Base-by-base conservation (phyloP, 78 protist species). In the Cavenderia fasciculata region DNA sequence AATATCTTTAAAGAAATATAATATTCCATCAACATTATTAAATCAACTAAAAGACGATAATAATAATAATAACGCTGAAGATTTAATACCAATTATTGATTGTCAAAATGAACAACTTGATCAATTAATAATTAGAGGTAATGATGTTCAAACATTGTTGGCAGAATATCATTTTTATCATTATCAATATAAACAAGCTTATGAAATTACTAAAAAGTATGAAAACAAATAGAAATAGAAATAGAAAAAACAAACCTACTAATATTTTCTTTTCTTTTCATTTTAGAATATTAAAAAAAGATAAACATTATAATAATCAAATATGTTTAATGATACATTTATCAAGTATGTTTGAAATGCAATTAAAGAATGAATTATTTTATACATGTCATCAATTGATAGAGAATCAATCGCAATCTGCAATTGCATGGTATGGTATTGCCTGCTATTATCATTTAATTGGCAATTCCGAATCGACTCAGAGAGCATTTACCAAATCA, bases 351-450 rank as follows among this genome's bases (percentile, higher is more conserved):
- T 74, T 56, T 56, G 93, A 87, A 36, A 27, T 87, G 21, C 63
- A 52, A n/a, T 31, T 69, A 59, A 87, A 62, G 36, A 87, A 87
- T 38, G 93, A 87, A 63, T 54, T 87, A 25, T 63, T 65, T 38
- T 87, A 61, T 51, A 40, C 49, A 7, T 71, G 87, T 25, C 72
- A 74, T 46, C 85, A 87, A 51, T 61, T 87, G 21, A 49, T 76
- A 7, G 93, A 87, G 12, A 76, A 33, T 33, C 70, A 46, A 18
- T 16, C 74, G 4, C 73, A 59, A 1, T 59, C 87, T 47, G 86
- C 92, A 12, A 76, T 87, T 43, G 73, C 93, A 19, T 87, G 87
- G 84, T 87, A 87, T 74, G 93, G 87, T 7, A 36, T 74, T 5
- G 93, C 87, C 62, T 87, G 86, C 21, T 87, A 87, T 49, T 74